Base-by-base conservation (phyloP, 805 yeast species). In the Hanseniaspora opuntiae region DNA sequence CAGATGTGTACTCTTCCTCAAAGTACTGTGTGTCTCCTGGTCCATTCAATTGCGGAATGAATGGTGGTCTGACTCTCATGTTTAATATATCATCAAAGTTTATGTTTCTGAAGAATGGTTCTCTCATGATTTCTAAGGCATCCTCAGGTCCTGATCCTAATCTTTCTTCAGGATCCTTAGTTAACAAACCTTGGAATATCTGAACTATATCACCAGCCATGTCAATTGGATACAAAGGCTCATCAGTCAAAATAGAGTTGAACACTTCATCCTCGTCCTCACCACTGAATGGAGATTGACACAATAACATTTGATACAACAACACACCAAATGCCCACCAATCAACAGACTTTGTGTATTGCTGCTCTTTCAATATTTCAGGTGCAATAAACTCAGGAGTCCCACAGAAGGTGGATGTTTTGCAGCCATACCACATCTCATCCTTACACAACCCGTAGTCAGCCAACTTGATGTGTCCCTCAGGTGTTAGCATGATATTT, bases 291-390 rank as follows among this genome's bases (percentile, higher is more conserved):
- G 99, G 99, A 8, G 96, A 86, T 68, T 90, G 95, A 51, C 96
- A 93, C 55, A 93, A 74, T 55, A 93, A 73, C 99, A 93, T 93
- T 69, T 93, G 98, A 68, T 90, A 93, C 59, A 93, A 73, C 58
- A 93, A 74, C 30, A 93, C 97, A 55, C 99, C 99, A 73, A 89
- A 87, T 1, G 98, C 97, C 98, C 98, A 93, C 98, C 98, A 93
- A 69, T 93, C 99, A 53, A 93, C 98, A 39, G 93, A 84, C 63
- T 95, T 80, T 52, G 88, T 93, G 63, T 93, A 93, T 56, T 82
- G 84, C 67, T 89, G 95, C 53, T 93, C 97, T 58, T 86, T 82
- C 63, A 93, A 74, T 59, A 93, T 90, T 68, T 93, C 99, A 0
- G 99, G 99, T 1, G 98, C 99, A 96, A 93, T 93, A 60, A 93